Evolutionary conservation across 257 asterid species (phyloP), one percentile per base, ranked within the genome.

Genomic region (Parsonsia alboflavescens): DNA sequence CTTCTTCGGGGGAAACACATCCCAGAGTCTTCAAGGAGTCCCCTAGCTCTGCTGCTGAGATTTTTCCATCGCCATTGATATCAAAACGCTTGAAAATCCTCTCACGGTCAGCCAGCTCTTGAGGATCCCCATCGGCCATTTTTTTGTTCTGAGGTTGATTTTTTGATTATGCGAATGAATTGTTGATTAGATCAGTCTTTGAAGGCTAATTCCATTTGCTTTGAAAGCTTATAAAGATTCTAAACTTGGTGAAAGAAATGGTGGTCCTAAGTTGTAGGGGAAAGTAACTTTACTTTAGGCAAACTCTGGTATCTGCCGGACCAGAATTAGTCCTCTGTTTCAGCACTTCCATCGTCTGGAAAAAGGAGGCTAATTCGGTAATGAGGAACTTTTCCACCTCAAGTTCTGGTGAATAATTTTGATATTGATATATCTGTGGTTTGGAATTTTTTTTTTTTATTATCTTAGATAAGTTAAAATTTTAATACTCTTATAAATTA

Each of bases 11-110:
- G 0, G 94, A 71, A 74, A 89, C 93, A 22, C 93, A 85, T 36
- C 97, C 97, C 0, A 93, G 84, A 12, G 83, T 61, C 81, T 90
- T 89, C 79, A 93, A 84, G 5, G 91, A 88, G 53, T 91, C 97
- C 7, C 93, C 90, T 1, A 93, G 86, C 88, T 93, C 98, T 3
- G 87, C 39, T 0, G 96, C 80, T 0, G 97, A 93, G 57, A 93
- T 89, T 69, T 89, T 85, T 7, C 97, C 97, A n/a, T 91, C 98
- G 0, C 98, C 97, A 50, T 93, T 89, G 5, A 83, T 87, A 70
- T 93, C 98, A 16, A 89, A 91, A 9, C 80, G 89, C 86, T 91
- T 88, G 88, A 93, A 93, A 62, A 93, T 87, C 53, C 86, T 84
- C 78, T 93, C 96, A 0, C 90, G 83, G 63, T 91, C 96, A 6